Evolutionary conservation across 306 rosid genomes (phyloP), one percentile per base, ranked within the genome.

Genomic region (Medicago truncatula): DNA sequence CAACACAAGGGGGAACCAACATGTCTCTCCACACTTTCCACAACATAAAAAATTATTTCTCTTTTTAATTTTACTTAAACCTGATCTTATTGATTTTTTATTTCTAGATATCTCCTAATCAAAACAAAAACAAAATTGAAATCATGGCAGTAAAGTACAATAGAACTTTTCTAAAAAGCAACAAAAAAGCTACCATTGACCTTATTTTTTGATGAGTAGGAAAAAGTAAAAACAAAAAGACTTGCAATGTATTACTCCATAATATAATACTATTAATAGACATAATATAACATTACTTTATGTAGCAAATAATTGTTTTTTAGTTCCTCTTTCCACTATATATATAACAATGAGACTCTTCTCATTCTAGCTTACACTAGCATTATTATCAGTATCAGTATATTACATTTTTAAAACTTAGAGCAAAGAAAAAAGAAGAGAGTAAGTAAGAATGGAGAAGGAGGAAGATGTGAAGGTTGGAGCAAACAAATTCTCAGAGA

Each of bases 391-490:
- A n/a, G n/a, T n/a, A n/a, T n/a, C n/a, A n/a, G n/a, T 18, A 52
- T 4, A 47, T 14, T 5, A 64, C 23, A 53, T 64, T 79, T 66
- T 12, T 14, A 52, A 66, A 63, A 46, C 7, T 46, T 28, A 28
- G 17, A 4, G 57, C n/a, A 58, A 9, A 58, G 23, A 38, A 25
- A 54, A 44, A 31, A 67, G 18, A 57, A 38, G 10, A 60, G 5
- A 18, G 12, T 3, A 9, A 41, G 17, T 8, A 20, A 76, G 1
- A 34, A 83, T 70, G 84, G 94, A 90, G 2, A 88, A 82, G 71
- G 98, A 89, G 78, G 97, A 93, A 63, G 98, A 93, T 84, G 98
- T 93, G 5, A 88, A 74, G 84, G 85, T 93, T 6, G 98, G 98
- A 82, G 97, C 97, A 28, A 93, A 81, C 92, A 91, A 84, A 84